Base-by-base conservation (phyloP, 2,329 filamentous ascomycete species). In the Dactylonectria macrodidyma region DNA sequence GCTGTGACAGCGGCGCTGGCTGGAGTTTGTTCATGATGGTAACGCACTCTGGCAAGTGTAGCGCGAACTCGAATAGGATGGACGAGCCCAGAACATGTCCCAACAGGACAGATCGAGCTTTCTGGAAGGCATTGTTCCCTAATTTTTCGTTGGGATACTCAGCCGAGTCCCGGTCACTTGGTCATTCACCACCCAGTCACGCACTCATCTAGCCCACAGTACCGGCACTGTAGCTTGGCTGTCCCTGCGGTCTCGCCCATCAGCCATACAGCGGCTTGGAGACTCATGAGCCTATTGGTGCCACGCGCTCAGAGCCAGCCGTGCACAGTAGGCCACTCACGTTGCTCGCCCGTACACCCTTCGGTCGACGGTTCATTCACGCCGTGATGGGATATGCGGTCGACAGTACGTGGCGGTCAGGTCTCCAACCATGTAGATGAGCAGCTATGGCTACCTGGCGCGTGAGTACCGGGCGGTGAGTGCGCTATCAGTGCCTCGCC, bases 321-420 rank as follows among this genome's bases (percentile, higher is more conserved):
- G 50, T 57, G 24, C 30, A 5, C 38, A 34, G 24, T 36, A 60
- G 44, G 26, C 73, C 74, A 76, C 72, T 76, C 74, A 75, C 51
- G 24, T 67, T 62, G 64, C 69, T 58, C 63, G 71, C 38, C 68
- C 64, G 61, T 67, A 75, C 74, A 76, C 74, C 73, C 73, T 75
- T 67, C 65, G 61, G 50, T 9, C 52, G 47, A 48, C 44, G 30
- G 38, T 63, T 66, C 52, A 36, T 52, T 52, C 56, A 65, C 10
- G 65, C 50, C 63, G 44, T 73, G 73, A 75, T 76, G 73, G 62
- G 72, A 75, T 75, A 73, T 67, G 62, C 73, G 68, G 59, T 61
- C 26, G 11, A 38, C 24, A 61, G 63, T 75, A 76, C 74, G 58
- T 54, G 22, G 44, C 26, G 46, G 58, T 47, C 44, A 65, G 59